Evolutionary conservation across 176 grass and related monocot species (phyloP).

Genomic region (Thinopyrum elongatum): DNA sequence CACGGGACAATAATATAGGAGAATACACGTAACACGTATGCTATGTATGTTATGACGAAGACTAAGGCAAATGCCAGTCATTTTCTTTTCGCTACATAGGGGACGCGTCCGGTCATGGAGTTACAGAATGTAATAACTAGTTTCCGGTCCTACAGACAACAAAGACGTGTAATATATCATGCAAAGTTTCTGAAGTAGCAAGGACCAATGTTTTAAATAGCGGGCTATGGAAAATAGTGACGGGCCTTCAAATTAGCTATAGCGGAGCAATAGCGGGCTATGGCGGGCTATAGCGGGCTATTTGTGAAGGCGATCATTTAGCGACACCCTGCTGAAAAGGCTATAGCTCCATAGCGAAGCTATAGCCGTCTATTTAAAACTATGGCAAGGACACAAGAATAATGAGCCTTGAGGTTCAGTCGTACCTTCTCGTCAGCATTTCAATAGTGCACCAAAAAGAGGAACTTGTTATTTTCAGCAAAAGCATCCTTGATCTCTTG

Average conservation of each 20-base stretch:
- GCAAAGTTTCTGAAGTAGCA: not conserved
- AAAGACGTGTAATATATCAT: not conserved
- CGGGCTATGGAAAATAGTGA: no score
- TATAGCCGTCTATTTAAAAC: no score
- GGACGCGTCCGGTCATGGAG: not conserved
- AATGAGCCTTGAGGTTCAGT: not conserved
- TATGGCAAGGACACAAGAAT: not conserved
- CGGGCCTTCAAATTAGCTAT: no score
- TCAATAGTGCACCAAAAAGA: not conserved
- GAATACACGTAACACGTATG: not conserved
- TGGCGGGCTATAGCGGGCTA: no score
- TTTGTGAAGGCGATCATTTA: no score
- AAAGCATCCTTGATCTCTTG: not conserved
- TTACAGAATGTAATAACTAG: not conserved
- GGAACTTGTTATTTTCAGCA: not conserved
- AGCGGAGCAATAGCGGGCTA: no score
- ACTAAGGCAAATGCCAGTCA: no score
- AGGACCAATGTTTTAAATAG: no score
- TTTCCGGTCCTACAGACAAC: not conserved
- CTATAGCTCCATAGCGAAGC: no score
- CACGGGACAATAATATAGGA: not conserved
- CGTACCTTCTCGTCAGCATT: not conserved
- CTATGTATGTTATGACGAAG: no score
- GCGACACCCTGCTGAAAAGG: no score
- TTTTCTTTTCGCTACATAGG: no score